Evolutionary conservation across 1,284 basidiomycete species (phyloP).

Genomic region (Ustilago crameri): DNA sequence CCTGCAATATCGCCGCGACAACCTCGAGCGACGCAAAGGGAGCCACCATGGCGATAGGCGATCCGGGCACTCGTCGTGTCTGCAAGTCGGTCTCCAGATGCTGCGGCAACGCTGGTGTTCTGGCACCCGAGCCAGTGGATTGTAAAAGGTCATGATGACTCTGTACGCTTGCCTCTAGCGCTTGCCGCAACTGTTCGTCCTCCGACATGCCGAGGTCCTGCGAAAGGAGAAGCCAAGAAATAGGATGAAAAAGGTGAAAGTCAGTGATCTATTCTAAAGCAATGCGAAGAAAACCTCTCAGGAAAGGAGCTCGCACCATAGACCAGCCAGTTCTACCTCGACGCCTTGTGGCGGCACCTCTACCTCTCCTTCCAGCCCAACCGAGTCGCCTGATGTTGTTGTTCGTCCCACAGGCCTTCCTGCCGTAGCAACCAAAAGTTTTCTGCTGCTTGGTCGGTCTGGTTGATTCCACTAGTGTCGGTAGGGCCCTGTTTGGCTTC

Average conservation of each 20-base stretch:
- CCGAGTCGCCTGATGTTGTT: conserved; percentile 3
- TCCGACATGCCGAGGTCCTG: conserved; percentile 42
- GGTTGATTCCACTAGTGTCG: conserved; percentile 4
- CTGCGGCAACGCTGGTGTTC: conserved; percentile 34
- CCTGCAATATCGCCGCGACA: conserved; percentile 34
- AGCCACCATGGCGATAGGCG: conserved; percentile 41
- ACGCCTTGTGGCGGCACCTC: background rate
- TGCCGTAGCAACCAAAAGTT: conserved; percentile 6
- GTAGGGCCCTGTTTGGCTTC: conserved; percentile 4
- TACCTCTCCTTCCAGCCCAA: background rate
- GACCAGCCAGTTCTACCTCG: conserved; percentile 12
- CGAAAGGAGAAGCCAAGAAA: background rate
- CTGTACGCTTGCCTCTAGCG: conserved; percentile 48
- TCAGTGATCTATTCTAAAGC: conserved; percentile 3
- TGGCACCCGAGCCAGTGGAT: conserved; percentile 23
- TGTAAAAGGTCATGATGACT: conserved; percentile 42
- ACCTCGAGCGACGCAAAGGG: conserved; percentile 45
- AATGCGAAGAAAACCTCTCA: background rate
- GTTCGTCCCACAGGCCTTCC: background rate
- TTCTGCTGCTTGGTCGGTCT: conserved; percentile 1
- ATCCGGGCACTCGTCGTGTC: conserved; percentile 18
- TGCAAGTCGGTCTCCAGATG: conserved; percentile 32
- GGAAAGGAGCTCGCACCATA: conserved; percentile 23
- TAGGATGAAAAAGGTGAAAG: background rate
- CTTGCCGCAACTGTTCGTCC: conserved; percentile 51